Conservation (phyloP, 1,284 basidiomycete species). For the Lentinula novae-zelandiae region DNA sequence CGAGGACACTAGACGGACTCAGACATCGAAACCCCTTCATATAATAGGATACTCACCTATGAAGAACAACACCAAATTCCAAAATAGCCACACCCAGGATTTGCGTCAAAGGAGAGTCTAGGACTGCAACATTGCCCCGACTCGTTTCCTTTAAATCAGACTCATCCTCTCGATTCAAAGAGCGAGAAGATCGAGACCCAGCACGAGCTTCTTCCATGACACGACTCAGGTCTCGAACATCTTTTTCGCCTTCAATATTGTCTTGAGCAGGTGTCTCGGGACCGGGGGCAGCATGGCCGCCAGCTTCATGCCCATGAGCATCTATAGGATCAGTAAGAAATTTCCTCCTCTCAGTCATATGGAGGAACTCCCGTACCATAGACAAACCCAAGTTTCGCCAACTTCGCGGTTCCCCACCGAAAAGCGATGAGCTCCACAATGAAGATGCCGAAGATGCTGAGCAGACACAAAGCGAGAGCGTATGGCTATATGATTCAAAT, state of each 20-base stretch:
- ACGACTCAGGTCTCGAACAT: background rate
- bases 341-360: background rate
- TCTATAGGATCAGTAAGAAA: slow-evolving; percentile 32
- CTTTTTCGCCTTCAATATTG: background rate
- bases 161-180: background rate
- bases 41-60: slow-evolving; percentile 43
- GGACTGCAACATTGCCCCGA: slow-evolving; percentile 15
- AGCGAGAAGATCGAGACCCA: background rate
- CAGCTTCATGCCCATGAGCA: slow-evolving; percentile 60
- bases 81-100: slow-evolving; percentile 83
- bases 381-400: slow-evolving; percentile 48
- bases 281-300: slow-evolving; percentile 52
- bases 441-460: slow-evolving; percentile 82
- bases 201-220: background rate
- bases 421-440: slow-evolving; percentile 83
- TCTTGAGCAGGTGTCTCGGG: slow-evolving; percentile 39
- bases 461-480: slow-evolving; percentile 74
- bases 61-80: slow-evolving; percentile 90
- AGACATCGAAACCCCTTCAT: slow-evolving; percentile 3
- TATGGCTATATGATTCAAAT: slow-evolving; percentile 24
- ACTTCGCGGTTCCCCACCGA: slow-evolving; percentile 68
- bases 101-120: slow-evolving; percentile 61
- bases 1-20: slow-evolving; percentile 62
- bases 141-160: slow-evolving; percentile 32
- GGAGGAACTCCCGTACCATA: slow-evolving; percentile 43